Evolutionary conservation across 805 yeast species (phyloP).

Genomic region (Ogataea degrootiae): DNA sequence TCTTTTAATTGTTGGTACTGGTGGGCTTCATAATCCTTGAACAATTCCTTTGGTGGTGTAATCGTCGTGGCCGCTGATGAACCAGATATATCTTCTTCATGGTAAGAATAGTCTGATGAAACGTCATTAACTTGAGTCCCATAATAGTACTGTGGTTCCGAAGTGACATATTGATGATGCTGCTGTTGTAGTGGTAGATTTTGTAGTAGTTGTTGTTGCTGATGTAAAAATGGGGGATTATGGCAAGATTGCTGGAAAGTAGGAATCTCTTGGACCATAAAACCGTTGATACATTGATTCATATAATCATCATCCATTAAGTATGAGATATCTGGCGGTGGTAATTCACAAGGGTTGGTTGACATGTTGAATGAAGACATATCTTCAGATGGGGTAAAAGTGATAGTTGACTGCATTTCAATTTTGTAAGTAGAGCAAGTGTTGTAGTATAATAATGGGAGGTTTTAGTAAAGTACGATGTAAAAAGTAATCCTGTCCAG

Average conservation of each 20-base stretch:
- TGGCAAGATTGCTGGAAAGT: neutral
- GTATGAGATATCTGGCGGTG: conserved; percentile 5
- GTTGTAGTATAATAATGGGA: neutral
- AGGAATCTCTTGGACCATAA: neutral
- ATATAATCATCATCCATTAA: conserved; percentile 11
- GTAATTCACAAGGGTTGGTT: conserved; percentile 3
- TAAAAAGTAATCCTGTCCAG: neutral
- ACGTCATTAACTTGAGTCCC: conserved; percentile 4
- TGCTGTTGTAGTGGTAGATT: conserved; percentile 1
- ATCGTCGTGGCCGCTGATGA: conserved; percentile 1
- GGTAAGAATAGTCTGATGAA: conserved; percentile 13
- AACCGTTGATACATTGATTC: neutral
- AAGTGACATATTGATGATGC: neutral
- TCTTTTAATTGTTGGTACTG: neutral
- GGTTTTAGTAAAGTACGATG: neutral
- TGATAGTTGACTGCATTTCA: conserved; percentile 8
- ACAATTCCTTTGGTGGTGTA: neutral
- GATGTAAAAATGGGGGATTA: neutral
- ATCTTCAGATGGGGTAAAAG: conserved; percentile 14
- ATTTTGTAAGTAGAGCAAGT: too few relatives aligned
- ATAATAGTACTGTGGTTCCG: conserved; percentile 7
- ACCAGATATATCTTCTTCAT: conserved; percentile 7
- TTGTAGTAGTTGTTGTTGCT: neutral
- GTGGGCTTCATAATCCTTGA: neutral
- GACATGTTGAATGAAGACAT: conserved; percentile 1